Evolutionary conservation across 768 basidiomycete species (phyloP).

Genomic region (Suillus lakei): DNA sequence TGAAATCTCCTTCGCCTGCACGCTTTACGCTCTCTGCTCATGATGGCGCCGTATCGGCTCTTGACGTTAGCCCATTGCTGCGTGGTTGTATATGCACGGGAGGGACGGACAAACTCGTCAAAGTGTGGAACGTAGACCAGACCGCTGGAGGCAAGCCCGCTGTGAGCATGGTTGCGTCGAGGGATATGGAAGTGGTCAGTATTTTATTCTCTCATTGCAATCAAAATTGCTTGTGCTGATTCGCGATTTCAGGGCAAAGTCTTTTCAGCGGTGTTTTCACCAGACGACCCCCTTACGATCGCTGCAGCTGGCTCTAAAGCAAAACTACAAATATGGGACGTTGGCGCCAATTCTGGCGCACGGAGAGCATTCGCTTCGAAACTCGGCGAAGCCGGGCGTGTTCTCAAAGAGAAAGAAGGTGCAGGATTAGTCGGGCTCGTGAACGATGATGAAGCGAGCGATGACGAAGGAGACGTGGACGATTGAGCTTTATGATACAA

Average conservation of each 20-base stretch:
- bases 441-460: conserved; percentile 73
- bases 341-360: conserved; percentile 81
- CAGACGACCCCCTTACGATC: conserved; percentile 91
- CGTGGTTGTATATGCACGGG: conserved; percentile 93
- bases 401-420: conserved; percentile 64
- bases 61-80: conserved; percentile 91
- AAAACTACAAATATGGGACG: conserved; percentile 94
- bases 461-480: conserved; percentile 47
- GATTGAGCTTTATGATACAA: conserved; percentile 17
- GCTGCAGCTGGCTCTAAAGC: conserved; percentile 96
- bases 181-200: conserved; percentile 90
- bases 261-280: conserved; percentile 89
- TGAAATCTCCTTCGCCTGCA: conserved; percentile 66
- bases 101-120: conserved; percentile 93
- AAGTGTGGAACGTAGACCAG: conserved; percentile 93
- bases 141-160: conserved; percentile 63
- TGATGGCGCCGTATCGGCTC: conserved; percentile 84
- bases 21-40: conserved; percentile 93
- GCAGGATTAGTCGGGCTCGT: conserved; percentile 74
- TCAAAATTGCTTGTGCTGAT: conserved; percentile 2
- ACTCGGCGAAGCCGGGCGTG: conserved; percentile 71
- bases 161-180: conserved; percentile 82
- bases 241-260: conserved; percentile 80
- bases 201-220: not conserved
- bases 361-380: conserved; percentile 84